Conservation (phyloP, 768 basidiomycete species). For the Hypholoma fasciculare region DNA sequence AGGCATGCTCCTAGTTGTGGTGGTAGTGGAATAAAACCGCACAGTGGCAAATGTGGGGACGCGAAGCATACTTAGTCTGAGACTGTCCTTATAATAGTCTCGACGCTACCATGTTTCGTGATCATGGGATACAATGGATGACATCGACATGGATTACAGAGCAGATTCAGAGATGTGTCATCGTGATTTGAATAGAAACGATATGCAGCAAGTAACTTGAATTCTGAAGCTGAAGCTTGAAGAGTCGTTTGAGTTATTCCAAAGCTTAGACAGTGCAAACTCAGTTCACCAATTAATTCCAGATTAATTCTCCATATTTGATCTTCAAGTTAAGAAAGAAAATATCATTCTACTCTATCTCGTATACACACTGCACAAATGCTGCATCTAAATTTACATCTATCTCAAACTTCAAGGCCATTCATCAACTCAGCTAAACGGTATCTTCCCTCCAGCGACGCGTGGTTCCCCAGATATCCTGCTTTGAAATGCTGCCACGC, state of each 20-base stretch:
- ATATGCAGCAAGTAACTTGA: not conserved
- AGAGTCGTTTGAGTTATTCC: too few relatives aligned
- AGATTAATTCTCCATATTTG: too few relatives aligned
- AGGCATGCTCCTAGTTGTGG: slow-evolving; percentile 18
- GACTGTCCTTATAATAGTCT: not conserved
- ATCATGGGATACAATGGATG: not conserved
- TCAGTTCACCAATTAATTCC: too few relatives aligned
- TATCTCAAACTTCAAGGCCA: too few relatives aligned
- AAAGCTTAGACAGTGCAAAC: too few relatives aligned
- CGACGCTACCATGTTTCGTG: too few relatives aligned
- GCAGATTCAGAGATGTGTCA: not conserved
- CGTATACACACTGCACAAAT: too few relatives aligned
- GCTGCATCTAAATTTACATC: too few relatives aligned
- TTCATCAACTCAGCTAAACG: slow-evolving; percentile 18
- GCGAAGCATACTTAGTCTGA: not conserved
- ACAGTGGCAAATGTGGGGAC: not conserved
- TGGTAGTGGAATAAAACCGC: not conserved
- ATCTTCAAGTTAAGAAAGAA: too few relatives aligned
- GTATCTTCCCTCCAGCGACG: slow-evolving; percentile 22
- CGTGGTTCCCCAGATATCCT: slow-evolving; percentile 28
- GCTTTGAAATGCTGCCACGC: slow-evolving; percentile 23
- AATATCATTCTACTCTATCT: too few relatives aligned
- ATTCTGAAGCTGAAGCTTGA: too few relatives aligned
- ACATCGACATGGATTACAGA: not conserved
- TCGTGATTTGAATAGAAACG: too few relatives aligned